phyloP scores from a whole-genome alignment of 2,329 filamentous ascomycete genomes.

The Beauveria sp. region DNA sequence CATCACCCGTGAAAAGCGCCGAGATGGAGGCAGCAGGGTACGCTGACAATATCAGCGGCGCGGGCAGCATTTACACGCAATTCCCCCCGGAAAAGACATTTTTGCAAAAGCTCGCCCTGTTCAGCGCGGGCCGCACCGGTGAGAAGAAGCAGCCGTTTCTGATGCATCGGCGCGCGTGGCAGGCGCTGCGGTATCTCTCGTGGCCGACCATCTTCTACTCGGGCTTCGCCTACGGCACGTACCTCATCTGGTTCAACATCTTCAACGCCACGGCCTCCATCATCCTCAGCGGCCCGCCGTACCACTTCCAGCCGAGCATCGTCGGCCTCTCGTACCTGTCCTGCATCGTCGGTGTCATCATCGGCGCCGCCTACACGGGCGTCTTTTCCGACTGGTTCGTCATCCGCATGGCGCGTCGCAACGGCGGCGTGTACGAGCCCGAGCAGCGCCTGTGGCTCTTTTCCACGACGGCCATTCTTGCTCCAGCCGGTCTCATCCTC shows the following conservation, averaged over 20 bases:
- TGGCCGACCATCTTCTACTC: conserved; percentile 37
- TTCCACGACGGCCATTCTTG: conserved; percentile 21
- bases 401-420: conserved; percentile 30
- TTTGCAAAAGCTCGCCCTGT: conserved; percentile 32
- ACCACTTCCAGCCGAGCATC: conserved; percentile 31
- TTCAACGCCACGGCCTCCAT: conserved; percentile 36
- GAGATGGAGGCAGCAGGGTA: too few species aligned
- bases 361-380: conserved; percentile 25
- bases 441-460: conserved; percentile 36
- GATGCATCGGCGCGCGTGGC: conserved; percentile 31
- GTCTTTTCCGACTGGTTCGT: conserved; percentile 30
- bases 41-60: not conserved
- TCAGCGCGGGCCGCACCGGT: not conserved
- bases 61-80: too few species aligned
- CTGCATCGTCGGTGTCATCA: conserved; percentile 26
- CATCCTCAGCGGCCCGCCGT: conserved; percentile 28
- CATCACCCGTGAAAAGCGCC: not conserved
- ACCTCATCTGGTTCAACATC: conserved; percentile 36
- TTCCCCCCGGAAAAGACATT: conserved; percentile 29
- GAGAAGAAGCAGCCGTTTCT: conserved; percentile 29
- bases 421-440: conserved; percentile 33
- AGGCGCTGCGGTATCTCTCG: conserved; percentile 27
- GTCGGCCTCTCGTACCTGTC: conserved; percentile 32
- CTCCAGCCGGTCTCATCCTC: conserved; percentile 22
- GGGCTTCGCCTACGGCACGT: conserved; percentile 34